phyloP scores from a whole-genome alignment of 2,329 filamentous ascomycete species.

The Colletotrichum eremochloae region DNA sequence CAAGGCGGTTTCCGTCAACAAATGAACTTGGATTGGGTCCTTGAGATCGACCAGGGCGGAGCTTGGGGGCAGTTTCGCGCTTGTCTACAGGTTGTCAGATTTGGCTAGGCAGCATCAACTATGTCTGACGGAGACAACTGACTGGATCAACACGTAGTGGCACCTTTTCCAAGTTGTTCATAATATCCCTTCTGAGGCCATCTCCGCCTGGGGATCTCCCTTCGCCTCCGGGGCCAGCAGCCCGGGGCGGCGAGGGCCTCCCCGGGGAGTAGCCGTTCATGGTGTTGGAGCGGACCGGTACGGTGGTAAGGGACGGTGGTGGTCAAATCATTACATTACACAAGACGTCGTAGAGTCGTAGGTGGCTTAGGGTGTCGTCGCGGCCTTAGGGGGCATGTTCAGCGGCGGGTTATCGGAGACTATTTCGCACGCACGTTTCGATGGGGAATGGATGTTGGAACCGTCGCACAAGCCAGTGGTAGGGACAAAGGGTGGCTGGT shows the following conservation, averaged over 20 bases:
- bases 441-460: slow-evolving; percentile 16
- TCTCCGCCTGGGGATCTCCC: slow-evolving; percentile 65
- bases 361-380: slow-evolving; percentile 13
- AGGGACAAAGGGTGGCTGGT: slow-evolving; percentile 32
- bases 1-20: slow-evolving; percentile 93
- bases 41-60: slow-evolving; percentile 72
- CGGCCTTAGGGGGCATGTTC: slow-evolving; percentile 35
- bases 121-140: slow-evolving; percentile 48
- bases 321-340: slow-evolving; percentile 43
- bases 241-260: slow-evolving; percentile 50
- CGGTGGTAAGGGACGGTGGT: slow-evolving; percentile 9
- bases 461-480: slow-evolving; percentile 14
- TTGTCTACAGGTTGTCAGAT: slow-evolving; percentile 58
- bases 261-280: slow-evolving; percentile 58
- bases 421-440: slow-evolving; percentile 11
- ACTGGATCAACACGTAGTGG: slow-evolving; percentile 69
- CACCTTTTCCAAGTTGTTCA: slow-evolving; percentile 67
- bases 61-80: slow-evolving; percentile 65
- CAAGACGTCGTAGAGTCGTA: slow-evolving; percentile 26
- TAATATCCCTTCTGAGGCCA: slow-evolving; percentile 69
- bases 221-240: slow-evolving; percentile 56
- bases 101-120: background rate
- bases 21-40: slow-evolving; percentile 86
- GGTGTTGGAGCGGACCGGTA: slow-evolving; percentile 32
- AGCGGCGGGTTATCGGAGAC: slow-evolving; percentile 11